phyloP scores from a whole-genome alignment of 2,329 filamentous ascomycete genomes.

The Esteya vermicola region DNA sequence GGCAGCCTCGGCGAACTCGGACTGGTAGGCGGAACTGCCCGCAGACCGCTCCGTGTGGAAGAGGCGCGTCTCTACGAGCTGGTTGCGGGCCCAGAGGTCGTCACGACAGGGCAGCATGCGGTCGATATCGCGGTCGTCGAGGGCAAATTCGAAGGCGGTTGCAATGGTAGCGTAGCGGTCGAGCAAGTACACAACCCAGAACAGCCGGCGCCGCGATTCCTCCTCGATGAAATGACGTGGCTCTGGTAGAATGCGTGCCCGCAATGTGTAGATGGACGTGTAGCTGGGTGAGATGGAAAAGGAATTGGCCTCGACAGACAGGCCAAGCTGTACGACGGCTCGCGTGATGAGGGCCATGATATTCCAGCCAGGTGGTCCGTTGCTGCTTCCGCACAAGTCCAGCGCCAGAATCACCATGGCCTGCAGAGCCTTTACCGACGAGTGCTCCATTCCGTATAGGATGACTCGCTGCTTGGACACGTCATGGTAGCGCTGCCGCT shows the following conservation, averaged over 20 bases:
- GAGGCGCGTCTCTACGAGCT: constrained; percentile 72
- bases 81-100: constrained; percentile 71
- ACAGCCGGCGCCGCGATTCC: constrained; percentile 68
- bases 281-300: constrained; percentile 64
- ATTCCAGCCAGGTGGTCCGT: constrained; percentile 87
- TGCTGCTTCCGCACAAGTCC: constrained; percentile 73
- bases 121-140: constrained; percentile 83
- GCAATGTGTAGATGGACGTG: constrained; percentile 76
- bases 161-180: constrained; percentile 84
- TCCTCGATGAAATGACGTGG: constrained; percentile 80
- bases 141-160: constrained; percentile 81
- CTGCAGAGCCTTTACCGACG: constrained; percentile 75
- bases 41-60: constrained; percentile 43
- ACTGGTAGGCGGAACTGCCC: no score
- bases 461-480: constrained; percentile 76
- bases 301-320: constrained; percentile 72
- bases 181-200: constrained; percentile 89
- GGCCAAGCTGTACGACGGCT: constrained; percentile 73
- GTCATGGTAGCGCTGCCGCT: constrained; percentile 61
- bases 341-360: constrained; percentile 78
- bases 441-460: constrained; percentile 78
- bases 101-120: constrained; percentile 76
- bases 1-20: not conserved
- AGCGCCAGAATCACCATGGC: constrained; percentile 76
- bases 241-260: constrained; percentile 73